phyloP scores from a whole-genome alignment of 2,329 filamentous ascomycete species.

The Aspergillus thermomutatus region DNA sequence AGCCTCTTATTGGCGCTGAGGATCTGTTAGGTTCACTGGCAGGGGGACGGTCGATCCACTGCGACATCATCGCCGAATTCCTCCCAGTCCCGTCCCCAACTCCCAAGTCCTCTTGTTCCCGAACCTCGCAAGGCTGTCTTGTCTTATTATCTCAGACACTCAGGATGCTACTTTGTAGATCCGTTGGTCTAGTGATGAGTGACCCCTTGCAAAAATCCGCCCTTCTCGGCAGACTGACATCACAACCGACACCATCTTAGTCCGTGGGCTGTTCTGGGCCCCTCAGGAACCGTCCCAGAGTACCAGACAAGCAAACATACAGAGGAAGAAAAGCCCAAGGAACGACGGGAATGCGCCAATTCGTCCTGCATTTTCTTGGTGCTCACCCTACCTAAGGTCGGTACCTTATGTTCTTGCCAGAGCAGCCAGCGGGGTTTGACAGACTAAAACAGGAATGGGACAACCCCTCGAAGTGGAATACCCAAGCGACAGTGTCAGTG shows the following conservation, averaged over 20 bases:
- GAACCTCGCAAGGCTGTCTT: too few relatives aligned
- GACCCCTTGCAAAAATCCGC: neutral
- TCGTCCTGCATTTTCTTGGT: neutral
- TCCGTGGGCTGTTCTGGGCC: neutral
- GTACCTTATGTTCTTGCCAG: neutral
- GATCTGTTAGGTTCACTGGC: neutral
- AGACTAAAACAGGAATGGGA: neutral
- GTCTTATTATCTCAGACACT: neutral
- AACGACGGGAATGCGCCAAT: neutral
- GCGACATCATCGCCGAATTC: neutral
- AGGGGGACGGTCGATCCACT: neutral
- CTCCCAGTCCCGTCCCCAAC: too few relatives aligned
- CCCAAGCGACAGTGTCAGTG: neutral
- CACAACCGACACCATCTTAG: neutral
- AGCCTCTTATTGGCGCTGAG: neutral
- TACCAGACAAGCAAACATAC: neutral
- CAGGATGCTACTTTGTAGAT: neutral
- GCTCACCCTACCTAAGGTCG: too few relatives aligned
- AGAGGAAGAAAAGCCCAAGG: neutral
- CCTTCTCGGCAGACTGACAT: neutral
- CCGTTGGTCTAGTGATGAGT: neutral
- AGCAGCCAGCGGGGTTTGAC: neutral
- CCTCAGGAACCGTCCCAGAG: neutral
- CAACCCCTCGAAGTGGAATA: neutral
- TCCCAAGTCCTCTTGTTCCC: neutral